Percentiles rank a stretch among this genome's conserved stretches.
Evolutionary conservation across 2,329 filamentous ascomycete genomes (phyloP).

Genomic region (Alternaria sp.): DNA sequence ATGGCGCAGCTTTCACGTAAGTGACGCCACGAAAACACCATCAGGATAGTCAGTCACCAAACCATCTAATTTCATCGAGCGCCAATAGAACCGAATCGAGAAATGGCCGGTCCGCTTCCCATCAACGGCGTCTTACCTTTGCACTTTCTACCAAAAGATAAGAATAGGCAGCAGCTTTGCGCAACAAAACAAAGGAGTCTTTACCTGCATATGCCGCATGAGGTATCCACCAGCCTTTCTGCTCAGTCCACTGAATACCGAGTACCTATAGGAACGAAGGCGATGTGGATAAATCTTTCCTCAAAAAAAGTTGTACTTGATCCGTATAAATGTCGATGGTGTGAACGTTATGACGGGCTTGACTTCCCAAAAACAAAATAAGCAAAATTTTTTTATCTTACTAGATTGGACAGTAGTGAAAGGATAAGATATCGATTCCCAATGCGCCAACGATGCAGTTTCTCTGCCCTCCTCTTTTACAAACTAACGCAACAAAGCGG

Average conservation of each 20-base stretch:
- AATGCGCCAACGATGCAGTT: not conserved
- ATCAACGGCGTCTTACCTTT: not conserved
- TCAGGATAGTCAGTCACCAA: not conserved
- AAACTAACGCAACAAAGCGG: not conserved
- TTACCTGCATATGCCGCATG: not conserved
- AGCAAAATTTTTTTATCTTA: not conserved
- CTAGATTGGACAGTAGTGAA: not conserved
- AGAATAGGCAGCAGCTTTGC: not conserved
- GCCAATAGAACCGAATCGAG: not conserved
- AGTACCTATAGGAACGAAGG: not conserved
- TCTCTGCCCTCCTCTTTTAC: not conserved
- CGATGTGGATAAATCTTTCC: not conserved
- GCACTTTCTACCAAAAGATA: not conserved
- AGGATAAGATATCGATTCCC: not conserved
- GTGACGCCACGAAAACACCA: not conserved
- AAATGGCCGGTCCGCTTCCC: not conserved
- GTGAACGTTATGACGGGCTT: not conserved
- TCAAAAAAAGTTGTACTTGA: not conserved
- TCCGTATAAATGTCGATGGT: not conserved
- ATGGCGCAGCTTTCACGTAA: not conserved
- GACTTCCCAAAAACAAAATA: not conserved
- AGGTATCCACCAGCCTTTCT: not conserved
- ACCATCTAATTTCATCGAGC: not conserved
- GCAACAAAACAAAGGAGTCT: not conserved
- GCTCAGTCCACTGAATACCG: not conserved